Evolutionary conservation across 2,329 filamentous ascomycete species (phyloP).

Genomic region (Trichoderma pleuroti): DNA sequence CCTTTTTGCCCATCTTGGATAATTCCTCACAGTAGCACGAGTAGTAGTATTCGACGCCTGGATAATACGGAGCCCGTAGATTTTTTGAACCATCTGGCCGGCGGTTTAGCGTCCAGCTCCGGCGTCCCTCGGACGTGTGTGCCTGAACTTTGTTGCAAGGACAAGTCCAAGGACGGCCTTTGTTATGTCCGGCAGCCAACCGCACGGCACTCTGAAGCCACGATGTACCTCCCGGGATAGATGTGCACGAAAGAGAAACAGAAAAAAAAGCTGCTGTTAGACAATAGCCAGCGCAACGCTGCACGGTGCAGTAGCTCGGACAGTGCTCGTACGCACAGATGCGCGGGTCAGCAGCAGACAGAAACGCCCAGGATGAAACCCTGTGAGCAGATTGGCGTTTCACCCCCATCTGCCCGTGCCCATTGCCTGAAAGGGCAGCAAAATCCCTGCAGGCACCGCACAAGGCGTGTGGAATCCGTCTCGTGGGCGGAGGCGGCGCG

Average conservation of each 20-base stretch:
- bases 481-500: background rate
- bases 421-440: slow-evolving; percentile 10
- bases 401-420: background rate
- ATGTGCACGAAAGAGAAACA: background rate
- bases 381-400: slow-evolving; percentile 4
- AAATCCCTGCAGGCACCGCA: slow-evolving; percentile 9
- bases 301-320: background rate
- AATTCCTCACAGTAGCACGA: background rate
- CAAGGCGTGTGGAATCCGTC: slow-evolving; percentile 13
- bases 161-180: background rate
- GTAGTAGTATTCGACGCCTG: background rate
- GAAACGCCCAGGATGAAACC: background rate
- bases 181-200: background rate
- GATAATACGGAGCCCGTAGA: background rate
- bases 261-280: background rate
- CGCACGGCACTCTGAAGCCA: background rate
- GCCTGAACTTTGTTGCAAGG: background rate
- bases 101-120: background rate
- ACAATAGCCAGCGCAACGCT: background rate
- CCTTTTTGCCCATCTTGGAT: background rate
- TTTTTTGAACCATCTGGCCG: background rate
- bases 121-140: background rate
- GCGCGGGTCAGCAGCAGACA: background rate
- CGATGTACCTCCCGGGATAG: too few species aligned
- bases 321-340: background rate